Conservation (phyloP, 257 asterid genomes). For the Solanum pinnatisectum region DNA sequence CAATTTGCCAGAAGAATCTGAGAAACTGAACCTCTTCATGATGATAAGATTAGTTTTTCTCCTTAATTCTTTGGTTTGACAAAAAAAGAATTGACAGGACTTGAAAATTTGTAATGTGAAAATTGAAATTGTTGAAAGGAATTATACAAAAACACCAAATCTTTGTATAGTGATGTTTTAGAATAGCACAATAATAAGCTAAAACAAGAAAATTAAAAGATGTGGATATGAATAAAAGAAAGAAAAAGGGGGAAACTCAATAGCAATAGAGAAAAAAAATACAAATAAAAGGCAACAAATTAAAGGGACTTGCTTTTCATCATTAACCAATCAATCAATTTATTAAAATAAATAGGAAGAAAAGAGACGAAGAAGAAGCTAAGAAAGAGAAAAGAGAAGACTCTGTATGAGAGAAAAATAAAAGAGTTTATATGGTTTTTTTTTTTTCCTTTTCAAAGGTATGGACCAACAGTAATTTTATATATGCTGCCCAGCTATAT, state of each 20-base stretch:
- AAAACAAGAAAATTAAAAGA: neutral
- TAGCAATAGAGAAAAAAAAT: neutral
- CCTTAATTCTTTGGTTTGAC: neutral
- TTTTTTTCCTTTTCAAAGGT: neutral
- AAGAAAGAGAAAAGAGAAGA: neutral
- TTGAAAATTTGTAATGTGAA: neutral
- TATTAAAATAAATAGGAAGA: conserved; percentile 1
- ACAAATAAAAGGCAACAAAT: neutral
- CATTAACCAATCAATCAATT: conserved; percentile 27
- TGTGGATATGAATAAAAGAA: neutral
- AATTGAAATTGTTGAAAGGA: neutral
- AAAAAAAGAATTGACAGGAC: neutral
- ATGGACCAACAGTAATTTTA: conserved; percentile 2
- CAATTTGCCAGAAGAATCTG: conserved; percentile 26
- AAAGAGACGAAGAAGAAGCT: neutral
- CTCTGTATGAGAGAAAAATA: neutral
- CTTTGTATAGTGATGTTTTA: neutral
- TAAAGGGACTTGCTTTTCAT: conserved; percentile 15
- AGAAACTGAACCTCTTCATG: conserved; percentile 26
- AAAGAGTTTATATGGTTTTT: neutral
- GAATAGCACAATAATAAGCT: neutral
- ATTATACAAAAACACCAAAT: neutral
- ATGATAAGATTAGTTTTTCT: neutral
- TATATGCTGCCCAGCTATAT: conserved; percentile 23
- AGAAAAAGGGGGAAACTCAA: neutral